Conservation (phyloP, 2,329 filamentous ascomycete genomes). For the Aspergillus pseudoviridinutans region DNA sequence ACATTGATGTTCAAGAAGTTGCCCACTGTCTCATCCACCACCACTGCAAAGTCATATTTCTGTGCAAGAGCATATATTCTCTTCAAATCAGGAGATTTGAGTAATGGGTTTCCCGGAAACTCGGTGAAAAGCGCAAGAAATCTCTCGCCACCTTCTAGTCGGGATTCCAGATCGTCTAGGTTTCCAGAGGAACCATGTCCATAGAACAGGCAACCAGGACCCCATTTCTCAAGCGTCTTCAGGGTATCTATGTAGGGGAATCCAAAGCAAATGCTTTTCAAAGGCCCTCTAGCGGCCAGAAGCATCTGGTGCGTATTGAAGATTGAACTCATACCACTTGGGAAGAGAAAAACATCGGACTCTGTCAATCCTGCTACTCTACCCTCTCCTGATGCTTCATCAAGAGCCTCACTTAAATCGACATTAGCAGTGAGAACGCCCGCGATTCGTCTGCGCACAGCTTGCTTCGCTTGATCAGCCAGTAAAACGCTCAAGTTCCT, state of each 20-base stretch:
- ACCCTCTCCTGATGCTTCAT: conserved; percentile 33
- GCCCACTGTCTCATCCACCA: conserved; percentile 93
- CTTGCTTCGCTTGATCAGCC: conserved; percentile 76
- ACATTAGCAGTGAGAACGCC: conserved; percentile 73
- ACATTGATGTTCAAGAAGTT: conserved; percentile 97
- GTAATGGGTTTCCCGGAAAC: conserved; percentile 87
- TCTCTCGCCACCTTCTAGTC: conserved; percentile 67
- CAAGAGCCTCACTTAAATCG: conserved; percentile 59
- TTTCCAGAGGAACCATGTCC: conserved; percentile 73
- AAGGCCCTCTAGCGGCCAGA: conserved; percentile 57
- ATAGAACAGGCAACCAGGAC: conserved; percentile 83
- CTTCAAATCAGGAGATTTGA: conserved; percentile 76
- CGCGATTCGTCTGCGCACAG: conserved; percentile 81
- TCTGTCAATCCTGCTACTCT: conserved; percentile 62
- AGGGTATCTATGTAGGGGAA: conserved; percentile 97
- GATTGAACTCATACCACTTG: conserved; percentile 91
- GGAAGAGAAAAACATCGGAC: conserved; percentile 83
- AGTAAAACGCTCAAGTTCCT: conserved; percentile 80
- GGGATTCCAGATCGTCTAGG: conserved; percentile 74
- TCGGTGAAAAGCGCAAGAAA: conserved; percentile 88
- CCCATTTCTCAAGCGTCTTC: conserved; percentile 93
- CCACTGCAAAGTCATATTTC: conserved; percentile 79
- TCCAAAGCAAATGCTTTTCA: conserved; percentile 86
- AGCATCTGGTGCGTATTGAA: conserved; percentile 80
- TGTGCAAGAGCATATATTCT: conserved; percentile 79